Percentiles rank a stretch among this genome's conserved stretches.
Evolutionary conservation across 2,329 filamentous ascomycete species (phyloP).

Genomic region (Monilinia vaccinii-corymbosi): DNA sequence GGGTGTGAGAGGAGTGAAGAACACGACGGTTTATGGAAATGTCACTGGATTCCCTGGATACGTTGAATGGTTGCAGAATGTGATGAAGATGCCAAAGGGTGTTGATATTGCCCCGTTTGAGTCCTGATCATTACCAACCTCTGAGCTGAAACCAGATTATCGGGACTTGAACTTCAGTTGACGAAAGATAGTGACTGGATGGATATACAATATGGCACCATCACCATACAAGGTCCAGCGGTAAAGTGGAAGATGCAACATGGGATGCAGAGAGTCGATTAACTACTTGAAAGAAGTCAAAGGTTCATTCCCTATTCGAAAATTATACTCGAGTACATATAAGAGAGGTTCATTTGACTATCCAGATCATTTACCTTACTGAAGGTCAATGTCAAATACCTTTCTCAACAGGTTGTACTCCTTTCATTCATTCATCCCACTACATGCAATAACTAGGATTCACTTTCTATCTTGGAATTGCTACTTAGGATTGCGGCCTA

Average conservation of each 20-base stretch:
- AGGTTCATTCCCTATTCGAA: too few relatives aligned
- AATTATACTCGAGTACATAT: too few relatives aligned
- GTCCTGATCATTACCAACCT: neutral
- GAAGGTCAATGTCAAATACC: too few relatives aligned
- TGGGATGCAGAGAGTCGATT: too few relatives aligned
- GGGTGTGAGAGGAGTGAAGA: conserved; percentile 36
- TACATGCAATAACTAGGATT: neutral
- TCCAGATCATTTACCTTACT: too few relatives aligned
- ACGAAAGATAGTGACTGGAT: too few relatives aligned
- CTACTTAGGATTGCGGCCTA: neutral
- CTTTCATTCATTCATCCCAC: neutral
- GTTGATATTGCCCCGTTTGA: neutral
- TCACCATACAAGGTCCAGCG: neutral
- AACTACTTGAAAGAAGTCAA: too few relatives aligned
- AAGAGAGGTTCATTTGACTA: too few relatives aligned
- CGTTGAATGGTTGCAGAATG: conserved; percentile 22
- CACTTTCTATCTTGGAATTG: neutral
- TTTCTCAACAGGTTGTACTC: too few relatives aligned
- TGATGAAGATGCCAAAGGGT: conserved; percentile 18
- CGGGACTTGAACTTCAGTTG: neutral
- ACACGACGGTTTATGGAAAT: conserved; percentile 32
- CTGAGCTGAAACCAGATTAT: neutral
- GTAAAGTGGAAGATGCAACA: neutral
- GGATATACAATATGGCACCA: neutral
- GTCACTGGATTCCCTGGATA: conserved; percentile 23